These are phyloP conservation scores for Colletotrichum noveboracense DNA, from an alignment of 2,329 filamentous ascomycete species.

Conservation along the genomic window DNA sequence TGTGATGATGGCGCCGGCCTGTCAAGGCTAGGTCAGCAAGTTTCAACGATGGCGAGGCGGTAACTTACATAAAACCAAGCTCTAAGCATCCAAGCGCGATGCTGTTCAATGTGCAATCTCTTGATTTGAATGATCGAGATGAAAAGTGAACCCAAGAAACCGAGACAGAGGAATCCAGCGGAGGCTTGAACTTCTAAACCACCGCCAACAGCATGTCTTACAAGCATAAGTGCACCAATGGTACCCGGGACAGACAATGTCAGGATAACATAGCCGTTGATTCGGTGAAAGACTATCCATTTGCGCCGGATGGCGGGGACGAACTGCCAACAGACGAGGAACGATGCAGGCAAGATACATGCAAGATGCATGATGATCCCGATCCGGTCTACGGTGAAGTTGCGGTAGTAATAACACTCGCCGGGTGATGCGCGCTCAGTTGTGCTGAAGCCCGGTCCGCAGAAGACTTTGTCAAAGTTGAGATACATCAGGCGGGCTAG, in stretches of 20 bases:
- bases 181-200: constrained; percentile 48
- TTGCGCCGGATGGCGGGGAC: constrained; percentile 50
- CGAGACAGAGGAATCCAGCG: constrained; percentile 46
- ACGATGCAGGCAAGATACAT: constrained; percentile 43
- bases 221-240: constrained; percentile 56
- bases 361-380: constrained; percentile 51
- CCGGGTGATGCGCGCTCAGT: constrained; percentile 31
- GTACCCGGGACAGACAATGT: constrained; percentile 49
- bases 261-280: constrained; percentile 61
- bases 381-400: constrained; percentile 30
- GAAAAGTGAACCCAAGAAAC: constrained; percentile 44
- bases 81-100: constrained; percentile 67
- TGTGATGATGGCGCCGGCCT: constrained; percentile 59
- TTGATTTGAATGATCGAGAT: constrained; percentile 62
- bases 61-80: constrained; percentile 50
- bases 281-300: constrained; percentile 57
- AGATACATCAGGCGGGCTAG: constrained; percentile 55
- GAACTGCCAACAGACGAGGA: constrained; percentile 52
- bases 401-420: constrained; percentile 46
- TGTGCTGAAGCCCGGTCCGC: constrained; percentile 13
- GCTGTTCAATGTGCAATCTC: constrained; percentile 63
- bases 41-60: background rate
- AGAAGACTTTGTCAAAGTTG: constrained; percentile 43
- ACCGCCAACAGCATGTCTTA: constrained; percentile 56
- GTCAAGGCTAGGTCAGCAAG: background rate